Percentiles rank a stretch among this genome's conserved stretches.
Conservation (phyloP, 805 yeast genomes). For the Candida easanensis region DNA sequence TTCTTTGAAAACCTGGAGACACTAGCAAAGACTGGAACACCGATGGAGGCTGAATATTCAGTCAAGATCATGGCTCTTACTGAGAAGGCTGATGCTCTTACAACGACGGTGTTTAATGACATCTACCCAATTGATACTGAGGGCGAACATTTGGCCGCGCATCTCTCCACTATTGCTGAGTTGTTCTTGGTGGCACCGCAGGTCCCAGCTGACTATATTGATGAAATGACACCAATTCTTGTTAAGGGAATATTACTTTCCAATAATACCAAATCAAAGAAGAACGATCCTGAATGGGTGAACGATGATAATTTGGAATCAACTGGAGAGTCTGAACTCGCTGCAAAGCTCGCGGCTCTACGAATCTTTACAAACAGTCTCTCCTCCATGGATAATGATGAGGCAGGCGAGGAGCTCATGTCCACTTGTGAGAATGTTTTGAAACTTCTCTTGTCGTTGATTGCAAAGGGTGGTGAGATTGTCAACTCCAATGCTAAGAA, state of each 20-base stretch:
- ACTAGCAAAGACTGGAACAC: conserved; percentile 50
- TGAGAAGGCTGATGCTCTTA: conserved; percentile 38
- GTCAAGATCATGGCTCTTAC: conserved; percentile 53
- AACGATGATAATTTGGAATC: conserved; percentile 38
- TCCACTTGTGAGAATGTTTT: conserved; percentile 60
- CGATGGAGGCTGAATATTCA: conserved; percentile 63
- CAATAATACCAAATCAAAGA: conserved; percentile 39
- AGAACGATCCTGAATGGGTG: conserved; percentile 43
- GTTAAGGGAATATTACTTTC: conserved; percentile 60
- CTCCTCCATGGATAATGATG: conserved; percentile 32
- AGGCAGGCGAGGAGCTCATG: conserved; percentile 35
- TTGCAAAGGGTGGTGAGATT: conserved; percentile 78
- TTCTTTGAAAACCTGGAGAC: conserved; percentile 45
- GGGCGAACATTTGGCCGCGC: conserved; percentile 45
- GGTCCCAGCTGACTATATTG: conserved; percentile 48
- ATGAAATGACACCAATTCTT: conserved; percentile 56
- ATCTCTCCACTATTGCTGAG: conserved; percentile 59
- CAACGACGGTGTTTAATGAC: conserved; percentile 36
- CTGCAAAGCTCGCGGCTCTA: conserved; percentile 51
- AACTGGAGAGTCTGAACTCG: conserved; percentile 33
- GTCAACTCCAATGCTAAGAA: conserved; percentile 40
- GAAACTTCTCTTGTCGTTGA: conserved; percentile 61
- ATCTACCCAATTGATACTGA: conserved; percentile 50
- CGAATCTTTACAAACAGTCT: conserved; percentile 60
- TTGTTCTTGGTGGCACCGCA: conserved; percentile 47